Evolutionary conservation across 495 filamentous ascomycete genomes (phyloP).

Genomic region (Aspergillus steynii): DNA sequence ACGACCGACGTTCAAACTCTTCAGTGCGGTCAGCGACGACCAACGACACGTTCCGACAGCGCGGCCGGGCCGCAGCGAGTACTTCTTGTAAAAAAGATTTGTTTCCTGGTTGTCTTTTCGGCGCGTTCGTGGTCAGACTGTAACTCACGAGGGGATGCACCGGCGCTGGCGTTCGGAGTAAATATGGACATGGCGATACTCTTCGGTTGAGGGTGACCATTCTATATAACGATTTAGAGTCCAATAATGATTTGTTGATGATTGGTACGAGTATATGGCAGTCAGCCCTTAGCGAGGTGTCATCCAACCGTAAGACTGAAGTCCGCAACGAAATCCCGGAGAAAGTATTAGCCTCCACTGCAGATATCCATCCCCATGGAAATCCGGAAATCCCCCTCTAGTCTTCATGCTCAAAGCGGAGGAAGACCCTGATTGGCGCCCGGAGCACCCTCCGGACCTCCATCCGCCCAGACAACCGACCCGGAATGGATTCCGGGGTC

Average conservation of each 20-base stretch:
- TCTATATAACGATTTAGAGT: conserved; percentile 42
- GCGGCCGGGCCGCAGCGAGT: conserved; percentile 81
- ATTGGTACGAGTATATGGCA: too few species aligned
- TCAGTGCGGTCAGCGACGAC: conserved; percentile 90
- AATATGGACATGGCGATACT: conserved; percentile 19
- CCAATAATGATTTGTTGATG: not conserved
- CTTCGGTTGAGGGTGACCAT: conserved; percentile 22
- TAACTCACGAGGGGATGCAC: conserved; percentile 23
- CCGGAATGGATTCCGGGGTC: conserved; percentile 27
- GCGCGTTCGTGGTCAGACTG: not conserved
- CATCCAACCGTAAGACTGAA: too few species aligned
- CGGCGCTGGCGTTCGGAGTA: conserved; percentile 42
- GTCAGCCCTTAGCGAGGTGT: too few species aligned
- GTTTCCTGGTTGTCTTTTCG: conserved; percentile 21
- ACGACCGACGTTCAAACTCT: conserved; percentile 88
- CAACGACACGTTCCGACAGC: conserved; percentile 82
- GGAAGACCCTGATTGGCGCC: not conserved
- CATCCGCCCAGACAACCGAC: not conserved
- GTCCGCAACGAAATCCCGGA: too few species aligned
- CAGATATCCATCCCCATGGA: not conserved
- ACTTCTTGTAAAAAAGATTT: conserved; percentile 73
- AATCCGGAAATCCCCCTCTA: not conserved
- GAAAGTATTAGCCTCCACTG: too few species aligned
- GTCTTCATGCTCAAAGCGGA: not conserved
- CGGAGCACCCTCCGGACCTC: not conserved